A percentile compares a stretch with the other conserved stretches of the same genome.
Conservation (phyloP, 805 yeast genomes). For the Yarrowia sp. region DNA sequence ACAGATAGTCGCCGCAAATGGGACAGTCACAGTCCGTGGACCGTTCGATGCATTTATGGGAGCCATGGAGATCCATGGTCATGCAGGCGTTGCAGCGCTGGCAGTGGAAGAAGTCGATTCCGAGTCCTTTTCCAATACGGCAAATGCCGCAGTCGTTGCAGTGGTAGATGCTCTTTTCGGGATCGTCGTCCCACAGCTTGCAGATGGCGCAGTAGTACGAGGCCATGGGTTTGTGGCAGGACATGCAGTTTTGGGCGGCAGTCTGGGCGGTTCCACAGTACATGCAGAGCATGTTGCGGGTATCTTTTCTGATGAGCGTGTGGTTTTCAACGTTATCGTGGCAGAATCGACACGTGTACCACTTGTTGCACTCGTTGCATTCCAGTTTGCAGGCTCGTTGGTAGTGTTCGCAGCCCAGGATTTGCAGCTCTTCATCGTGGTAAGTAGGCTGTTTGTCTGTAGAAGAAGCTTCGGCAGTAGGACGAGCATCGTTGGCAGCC, state of each 20-base stretch:
- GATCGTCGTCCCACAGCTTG: conserved; percentile 80
- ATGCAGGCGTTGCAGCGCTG: conserved; percentile 87
- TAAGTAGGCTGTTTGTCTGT: conserved; percentile 59
- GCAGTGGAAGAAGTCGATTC: conserved; percentile 91
- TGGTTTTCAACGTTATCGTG: conserved; percentile 68
- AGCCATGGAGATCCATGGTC: conserved; percentile 74
- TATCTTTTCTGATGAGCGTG: conserved; percentile 63
- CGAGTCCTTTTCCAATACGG: conserved; percentile 85
- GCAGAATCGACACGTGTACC: conserved; percentile 86
- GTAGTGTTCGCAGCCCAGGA: conserved; percentile 83
- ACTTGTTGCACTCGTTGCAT: conserved; percentile 73
- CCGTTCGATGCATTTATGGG: conserved; percentile 84
- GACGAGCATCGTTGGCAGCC: conserved; percentile 14
- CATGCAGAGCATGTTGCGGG: conserved; percentile 81
- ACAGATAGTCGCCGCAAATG: conserved; percentile 89
- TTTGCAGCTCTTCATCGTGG: conserved; percentile 51
- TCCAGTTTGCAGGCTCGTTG: conserved; percentile 83
- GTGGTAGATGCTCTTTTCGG: conserved; percentile 81
- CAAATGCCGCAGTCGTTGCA: conserved; percentile 94
- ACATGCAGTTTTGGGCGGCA: conserved; percentile 71
- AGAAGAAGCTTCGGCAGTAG: conserved; percentile 3
- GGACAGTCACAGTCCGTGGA: conserved; percentile 93
- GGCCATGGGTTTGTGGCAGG: conserved; percentile 73
- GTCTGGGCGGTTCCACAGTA: conserved; percentile 74
- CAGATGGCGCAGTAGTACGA: conserved; percentile 80